Evolutionary conservation across 2,329 filamentous ascomycete species (phyloP), one percentile per base, ranked within the genome.

Genomic region (Aspergillus sp.): DNA sequence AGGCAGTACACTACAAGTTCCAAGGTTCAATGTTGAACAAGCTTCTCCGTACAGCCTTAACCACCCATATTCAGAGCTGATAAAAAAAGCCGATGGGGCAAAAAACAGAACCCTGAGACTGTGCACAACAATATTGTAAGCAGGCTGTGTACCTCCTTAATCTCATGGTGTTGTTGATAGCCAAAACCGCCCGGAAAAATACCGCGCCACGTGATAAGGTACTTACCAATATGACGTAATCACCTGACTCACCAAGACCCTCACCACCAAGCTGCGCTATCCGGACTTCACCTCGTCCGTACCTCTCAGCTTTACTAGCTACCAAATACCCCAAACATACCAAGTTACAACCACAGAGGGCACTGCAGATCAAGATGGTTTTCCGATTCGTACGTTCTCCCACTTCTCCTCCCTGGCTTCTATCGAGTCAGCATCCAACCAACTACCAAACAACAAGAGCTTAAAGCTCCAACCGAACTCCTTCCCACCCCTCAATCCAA

Each of bases 311-410:
- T 17, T 17, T 17, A 17, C 17, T 17, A 17, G 17, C 17, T 17
- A 17, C 45, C 8, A 31, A 31, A 31, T 11, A 31, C 9, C 27
- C 27, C 27, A 6, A 39, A 33, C 23, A 19, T 50, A 55, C 12
- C 27, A 31, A 31, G 27, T 31, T 31, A 31, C 27, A 8, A 11
- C 27, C 27, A 3, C 11, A 31, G 27, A 11, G 9, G 27, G 9
- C 1, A 31, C 3, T 4, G 4, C 9, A 31, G 3, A 11, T 31
- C 54, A 66, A 59, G 37, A 66, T 67, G 65, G 64, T 65, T 48
- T 67, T 67, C 58, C 60, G 63, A 51, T 66, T 67, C 54, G 64
- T 65, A 63, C 27, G 64, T 59, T 15, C 19, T 31, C 27, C 9
- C 27, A 9, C 37, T 37, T 14, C 52, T 9, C 40, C 52, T 9